Evolutionary conservation across 2,329 filamentous ascomycete species (phyloP), one percentile per base, ranked within the genome.

Genomic region (Endocalyx cinctus): DNA sequence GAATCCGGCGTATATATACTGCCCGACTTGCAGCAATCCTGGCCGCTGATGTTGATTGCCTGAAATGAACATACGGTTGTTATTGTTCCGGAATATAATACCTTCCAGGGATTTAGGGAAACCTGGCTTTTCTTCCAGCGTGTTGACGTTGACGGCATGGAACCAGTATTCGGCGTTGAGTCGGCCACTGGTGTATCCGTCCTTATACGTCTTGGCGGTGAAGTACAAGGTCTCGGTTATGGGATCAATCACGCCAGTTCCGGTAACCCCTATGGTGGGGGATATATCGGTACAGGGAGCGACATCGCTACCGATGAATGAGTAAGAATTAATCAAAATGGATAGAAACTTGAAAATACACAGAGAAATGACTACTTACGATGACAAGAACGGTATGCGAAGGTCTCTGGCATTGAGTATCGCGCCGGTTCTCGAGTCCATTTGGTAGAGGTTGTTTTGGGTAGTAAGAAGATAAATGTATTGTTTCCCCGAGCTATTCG

Each of bases 381-480:
- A 37, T 11, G 62, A 57, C 29, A 70, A 45, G 42, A 72, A 72
- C 6, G 68, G 68, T 29, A 70, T 64, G 31, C 64, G 62, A 0
- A 78, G 56, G 17, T 66, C 73, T 7, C 70, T 57, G 1, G 57
- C 60, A 1, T 55, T 49, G n/a, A 77, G 43, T 15, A 77, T 70
- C 4, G 55, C 61, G 15, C 73, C 73, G 0, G 70, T 74, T 46
- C 70, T 69, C 1, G 70, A 70, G 45, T 77, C 60, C 19, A 77
- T 52, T 40, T 73, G 76, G 50, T 76, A 74, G 6, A 77, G 50
- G 31, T 74, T 75, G 51, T 77, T 78, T 46, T 75, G 71, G 0
- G 71, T 72, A 1, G 74, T 77, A 2, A 74, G 66, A 10, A 75
- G 53, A 43, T 70, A 78, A 25, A 79, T 63, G 35, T 69, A 73